These are phyloP conservation scores for Candida taoyuanica DNA, from an alignment of 805 yeast genomes.

Conservation along the genomic window DNA sequence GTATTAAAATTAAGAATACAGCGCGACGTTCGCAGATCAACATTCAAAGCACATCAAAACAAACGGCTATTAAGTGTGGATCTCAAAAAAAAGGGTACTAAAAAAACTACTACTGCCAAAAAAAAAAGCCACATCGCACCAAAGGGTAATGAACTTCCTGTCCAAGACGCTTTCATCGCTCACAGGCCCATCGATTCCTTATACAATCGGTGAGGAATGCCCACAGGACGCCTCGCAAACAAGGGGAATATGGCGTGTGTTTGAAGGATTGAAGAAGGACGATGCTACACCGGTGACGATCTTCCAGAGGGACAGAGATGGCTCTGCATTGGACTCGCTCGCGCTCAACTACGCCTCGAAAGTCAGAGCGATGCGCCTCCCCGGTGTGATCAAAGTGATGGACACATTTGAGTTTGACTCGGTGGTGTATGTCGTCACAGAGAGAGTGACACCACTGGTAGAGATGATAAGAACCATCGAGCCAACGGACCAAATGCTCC, in stretches of 20 bases:
- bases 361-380: conserved; percentile 56
- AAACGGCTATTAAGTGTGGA: neutral
- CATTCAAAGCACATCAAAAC: neutral
- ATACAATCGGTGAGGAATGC: conserved; percentile 44
- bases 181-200: conserved; percentile 56
- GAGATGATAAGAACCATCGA: conserved; percentile 32
- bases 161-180: conserved; percentile 55
- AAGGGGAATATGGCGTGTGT: conserved; percentile 55
- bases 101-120: too few relatives aligned
- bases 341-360: conserved; percentile 43
- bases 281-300: conserved; percentile 52
- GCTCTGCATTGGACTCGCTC: conserved; percentile 31
- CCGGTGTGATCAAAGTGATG: conserved; percentile 59
- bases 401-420: conserved; percentile 64
- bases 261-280: conserved; percentile 50
- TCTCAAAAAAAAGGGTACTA: too few relatives aligned
- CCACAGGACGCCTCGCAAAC: conserved; percentile 29
- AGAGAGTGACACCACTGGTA: conserved; percentile 53
- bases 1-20: too few relatives aligned
- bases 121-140: too few relatives aligned
- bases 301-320: conserved; percentile 54
- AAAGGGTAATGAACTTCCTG: conserved; percentile 56
- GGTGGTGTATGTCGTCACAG: conserved; percentile 58
- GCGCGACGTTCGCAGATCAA: neutral
- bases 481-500: conserved; percentile 33